Base-by-base conservation (phyloP, 192 early-diverging fungal species). In the Coemansia sp. region DNA sequence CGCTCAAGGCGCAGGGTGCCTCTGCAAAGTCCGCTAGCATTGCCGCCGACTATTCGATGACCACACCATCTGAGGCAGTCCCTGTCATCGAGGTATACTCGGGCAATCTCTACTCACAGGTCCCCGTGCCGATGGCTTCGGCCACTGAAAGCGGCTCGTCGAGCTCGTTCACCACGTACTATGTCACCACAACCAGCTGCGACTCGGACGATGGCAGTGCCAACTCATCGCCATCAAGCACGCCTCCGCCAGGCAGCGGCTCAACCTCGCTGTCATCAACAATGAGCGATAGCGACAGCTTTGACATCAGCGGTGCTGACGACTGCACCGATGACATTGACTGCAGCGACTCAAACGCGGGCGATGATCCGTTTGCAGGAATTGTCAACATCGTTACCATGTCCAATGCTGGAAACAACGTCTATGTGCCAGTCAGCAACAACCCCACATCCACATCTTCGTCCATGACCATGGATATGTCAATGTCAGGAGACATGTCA, bases 31-130 rank as follows among this genome's bases (percentile, higher is more conserved):
- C 15, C 29, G 29, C 9, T 6, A 20, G 33, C 2, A 33, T 19
- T 17, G 52, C 29, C 2, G 52, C 52, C 19, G 37, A 28, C 22
- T 72, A 52, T 25, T 40, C 55, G 9, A 71, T 64, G 69, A 52
- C 55, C 1, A 23, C 54, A 29, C 63, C 65, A 8, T 20, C 42
- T 13, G 50, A 59, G 9, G 28, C 38, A 7, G 30, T 59, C 13
- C 65, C 61, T 6, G 50, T 64, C 4, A 61, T 77, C 6, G 31
- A 52, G 23, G 45, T 41, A 28, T 77, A 68, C 30, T 61, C 64
- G 31, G 75, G 75, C 6, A 56, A 77, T 45, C 54, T 77, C 9
- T 77, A 68, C 40, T 27, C 57, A 4, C 25, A 67, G 6, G 42
- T 68, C 8, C 61, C 68, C 4, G 54, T 29, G 6, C 22, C 45